phyloP scores from a whole-genome alignment of 495 filamentous ascomycete genomes.

The Thozetella sp. region DNA sequence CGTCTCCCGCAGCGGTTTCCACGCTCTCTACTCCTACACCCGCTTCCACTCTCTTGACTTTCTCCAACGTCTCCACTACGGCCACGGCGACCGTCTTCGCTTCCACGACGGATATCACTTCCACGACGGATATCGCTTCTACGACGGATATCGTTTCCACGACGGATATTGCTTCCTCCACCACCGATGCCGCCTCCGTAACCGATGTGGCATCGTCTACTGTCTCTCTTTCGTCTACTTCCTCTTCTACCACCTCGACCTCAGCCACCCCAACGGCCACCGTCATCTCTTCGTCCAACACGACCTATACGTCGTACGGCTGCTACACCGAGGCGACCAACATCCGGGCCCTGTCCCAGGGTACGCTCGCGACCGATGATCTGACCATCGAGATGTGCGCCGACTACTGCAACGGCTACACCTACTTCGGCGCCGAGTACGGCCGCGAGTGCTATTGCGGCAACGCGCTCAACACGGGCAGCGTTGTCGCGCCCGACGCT shows the following conservation, averaged over 20 bases:
- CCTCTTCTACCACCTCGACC: no score
- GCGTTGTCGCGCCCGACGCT: conserved; percentile 20
- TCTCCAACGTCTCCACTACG: no score
- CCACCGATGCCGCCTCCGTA: no score
- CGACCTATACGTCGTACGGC: conserved; percentile 24
- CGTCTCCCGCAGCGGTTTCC: neutral
- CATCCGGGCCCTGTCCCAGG: conserved; percentile 20
- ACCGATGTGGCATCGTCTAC: no score
- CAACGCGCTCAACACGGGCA: conserved; percentile 19
- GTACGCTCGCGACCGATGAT: conserved; percentile 11
- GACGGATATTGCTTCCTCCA: no score
- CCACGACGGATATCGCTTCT: no score
- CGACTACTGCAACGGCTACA: conserved; percentile 19
- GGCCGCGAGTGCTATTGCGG: conserved; percentile 33
- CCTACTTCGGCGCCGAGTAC: conserved; percentile 24
- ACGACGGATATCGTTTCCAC: no score
- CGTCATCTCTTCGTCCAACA: no score
- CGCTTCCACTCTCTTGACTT: neutral
- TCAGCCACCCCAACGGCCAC: no score
- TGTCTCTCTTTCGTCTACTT: no score
- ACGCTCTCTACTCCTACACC: neutral
- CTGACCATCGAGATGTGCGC: conserved; percentile 22
- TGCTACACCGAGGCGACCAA: conserved; percentile 21
- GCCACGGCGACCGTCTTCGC: no score
- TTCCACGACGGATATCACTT: no score